Base-by-base conservation (phyloP, 345 rosid species). In the Brassica rapa region DNA sequence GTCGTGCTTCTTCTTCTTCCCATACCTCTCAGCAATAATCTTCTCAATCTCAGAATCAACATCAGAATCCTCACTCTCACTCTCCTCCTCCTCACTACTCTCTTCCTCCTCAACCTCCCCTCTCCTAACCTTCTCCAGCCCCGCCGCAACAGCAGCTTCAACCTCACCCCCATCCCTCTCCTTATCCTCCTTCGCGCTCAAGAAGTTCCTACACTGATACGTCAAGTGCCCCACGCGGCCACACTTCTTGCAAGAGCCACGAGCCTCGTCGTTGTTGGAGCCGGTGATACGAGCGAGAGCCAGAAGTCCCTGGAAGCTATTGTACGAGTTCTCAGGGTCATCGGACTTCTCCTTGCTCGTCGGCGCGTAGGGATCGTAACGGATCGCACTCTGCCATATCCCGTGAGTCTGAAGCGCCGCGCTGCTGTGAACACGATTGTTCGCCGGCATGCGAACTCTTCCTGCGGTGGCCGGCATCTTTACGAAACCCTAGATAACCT, bases 381-480 rank as follows among this genome's bases (percentile, higher is more conserved):
- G 90, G 43, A 93, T 95, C 8, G 98, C 96, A 70, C 94, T 95
- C 85, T 93, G 99, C 99, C 99, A 95, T 73, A 95, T 93, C 1
- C 98, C 99, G 55, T 95, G 99, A 7, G 98, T 93, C 73, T 95
- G 99, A 59, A 95, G 85, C 69, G 98, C 99, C 4, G 99, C 99
- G 72, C 98, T 95, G 84, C 98, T 93, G 68, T 95, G 99, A 56
- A 95, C 99, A 87, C 98, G 85, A 35, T 95, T 95, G 90, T 95
- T 93, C 46, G 98, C 99, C 6, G 98, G 99, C 97, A 95, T 95
- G 74, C 99, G 99, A 81, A 95, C 99, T 83, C 99, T 85, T 9
- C 99, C 99, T n/a, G 99, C 98, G 0, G 98, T 95, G 30, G 99
- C 99, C 85, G 98, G 99, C 98, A 95, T 95, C 91, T 85, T 93